A percentile compares a stretch with the other conserved stretches of the same genome.
phyloP scores from a whole-genome alignment of 2,329 filamentous ascomycete species.

The Chlorencoelia australis region DNA sequence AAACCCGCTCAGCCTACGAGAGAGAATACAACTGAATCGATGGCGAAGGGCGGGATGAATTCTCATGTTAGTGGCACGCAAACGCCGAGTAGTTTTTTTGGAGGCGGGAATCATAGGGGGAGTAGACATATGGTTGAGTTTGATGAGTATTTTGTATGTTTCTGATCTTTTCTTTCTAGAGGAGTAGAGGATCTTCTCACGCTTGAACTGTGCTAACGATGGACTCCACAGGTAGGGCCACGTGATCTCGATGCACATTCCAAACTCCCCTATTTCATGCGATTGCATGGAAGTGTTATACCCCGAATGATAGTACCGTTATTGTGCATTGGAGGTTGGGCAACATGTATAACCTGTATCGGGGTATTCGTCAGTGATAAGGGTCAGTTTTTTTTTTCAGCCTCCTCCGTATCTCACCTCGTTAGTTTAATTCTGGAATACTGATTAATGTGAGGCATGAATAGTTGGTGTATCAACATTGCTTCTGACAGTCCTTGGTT shows the following conservation, averaged over 20 bases:
- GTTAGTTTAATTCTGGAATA: not conserved
- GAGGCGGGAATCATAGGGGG: not conserved
- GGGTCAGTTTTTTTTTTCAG: conserved; percentile 13
- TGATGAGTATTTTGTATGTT: conserved; percentile 23
- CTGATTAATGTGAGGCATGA: not conserved
- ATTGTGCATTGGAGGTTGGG: conserved; percentile 51
- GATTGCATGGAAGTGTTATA: conserved; percentile 64
- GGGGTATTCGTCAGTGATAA: conserved; percentile 20
- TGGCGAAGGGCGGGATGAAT: conserved; percentile 2
- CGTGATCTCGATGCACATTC: conserved; percentile 63
- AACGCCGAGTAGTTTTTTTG: conserved; percentile 5
- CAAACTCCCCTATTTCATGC: conserved; percentile 66
- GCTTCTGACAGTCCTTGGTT: conserved; percentile 67
- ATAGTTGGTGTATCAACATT: conserved; percentile 51
- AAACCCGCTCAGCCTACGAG: too few species aligned
- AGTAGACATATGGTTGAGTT: conserved; percentile 10
- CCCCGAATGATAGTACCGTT: conserved; percentile 67
- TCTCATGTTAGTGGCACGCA: conserved; percentile 1
- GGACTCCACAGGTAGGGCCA: conserved; percentile 42
- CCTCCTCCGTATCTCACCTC: too few species aligned
- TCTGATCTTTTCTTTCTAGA: not conserved
- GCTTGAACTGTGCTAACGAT: too few species aligned
- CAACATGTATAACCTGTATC: conserved; percentile 54
- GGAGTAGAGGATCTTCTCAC: not conserved
- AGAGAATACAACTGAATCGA: too few species aligned